Conservation (phyloP, 1,284 basidiomycete species). For the Leccinum pachyderme region DNA sequence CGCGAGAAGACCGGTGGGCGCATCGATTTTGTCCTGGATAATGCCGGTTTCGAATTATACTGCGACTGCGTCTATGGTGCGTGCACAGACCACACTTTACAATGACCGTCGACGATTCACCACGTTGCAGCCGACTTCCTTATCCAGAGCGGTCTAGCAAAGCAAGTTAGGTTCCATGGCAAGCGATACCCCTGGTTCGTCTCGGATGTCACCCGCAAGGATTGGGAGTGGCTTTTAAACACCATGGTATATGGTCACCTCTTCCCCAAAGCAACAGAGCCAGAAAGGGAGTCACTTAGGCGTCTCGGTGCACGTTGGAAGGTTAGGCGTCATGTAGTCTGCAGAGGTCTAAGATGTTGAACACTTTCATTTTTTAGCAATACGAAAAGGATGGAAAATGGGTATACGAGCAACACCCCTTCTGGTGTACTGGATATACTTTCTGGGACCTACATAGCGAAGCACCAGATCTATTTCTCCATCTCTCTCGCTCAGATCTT, state of each 20-base stretch:
- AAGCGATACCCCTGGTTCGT: conserved; percentile 93
- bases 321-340: conserved; percentile 37
- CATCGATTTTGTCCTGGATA: conserved; percentile 88
- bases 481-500: conserved; percentile 87
- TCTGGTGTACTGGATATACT: conserved; percentile 96
- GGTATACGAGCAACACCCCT: conserved; percentile 96
- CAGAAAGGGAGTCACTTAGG: conserved; percentile 80
- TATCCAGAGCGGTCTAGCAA: conserved; percentile 87
- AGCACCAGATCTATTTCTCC: conserved; percentile 92
- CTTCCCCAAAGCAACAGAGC: conserved; percentile 79
- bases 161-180: conserved; percentile 88
- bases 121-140: conserved; percentile 74
- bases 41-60: conserved; percentile 93
- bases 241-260: conserved; percentile 86
- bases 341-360: conserved; percentile 10
- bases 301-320: conserved; percentile 90
- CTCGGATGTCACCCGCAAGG: conserved; percentile 95
- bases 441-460: conserved; percentile 91
- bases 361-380: conserved; percentile 46
- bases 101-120: conserved; percentile 7
- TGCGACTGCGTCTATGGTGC: conserved; percentile 94
- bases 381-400: conserved; percentile 94
- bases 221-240: conserved; percentile 94
- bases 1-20: conserved; percentile 73
- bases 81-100: conserved; percentile 20